These are phyloP conservation scores for Termitomyces titanicus DNA, from an alignment of 768 basidiomycete genomes.

Conservation along the genomic window DNA sequence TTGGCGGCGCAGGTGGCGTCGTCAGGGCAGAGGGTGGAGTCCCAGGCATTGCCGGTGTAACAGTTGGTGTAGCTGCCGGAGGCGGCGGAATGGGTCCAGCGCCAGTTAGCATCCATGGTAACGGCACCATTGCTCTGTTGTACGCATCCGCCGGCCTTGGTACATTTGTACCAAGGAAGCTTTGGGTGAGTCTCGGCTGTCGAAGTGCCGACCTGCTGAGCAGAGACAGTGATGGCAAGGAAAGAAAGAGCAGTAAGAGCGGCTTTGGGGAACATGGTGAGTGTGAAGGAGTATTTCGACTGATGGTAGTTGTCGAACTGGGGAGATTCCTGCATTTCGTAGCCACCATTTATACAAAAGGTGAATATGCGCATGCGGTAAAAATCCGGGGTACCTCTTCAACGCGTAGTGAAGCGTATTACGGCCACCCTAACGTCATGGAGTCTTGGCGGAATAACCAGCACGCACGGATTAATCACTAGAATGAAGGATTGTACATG, in stretches of 20 bases:
- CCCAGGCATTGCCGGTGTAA: slow-evolving; percentile 56
- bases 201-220: slow-evolving; percentile 50
- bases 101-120: slow-evolving; percentile 56
- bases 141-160: slow-evolving; percentile 35
- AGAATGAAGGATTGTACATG: too few relatives aligned
- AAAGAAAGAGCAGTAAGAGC: slow-evolving; percentile 36
- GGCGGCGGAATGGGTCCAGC: slow-evolving; percentile 42
- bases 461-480: too few relatives aligned
- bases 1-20: slow-evolving; percentile 37
- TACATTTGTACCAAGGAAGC: slow-evolving; percentile 44
- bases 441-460: background rate
- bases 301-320: background rate
- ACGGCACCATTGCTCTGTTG: slow-evolving; percentile 32
- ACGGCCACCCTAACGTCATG: slow-evolving; percentile 35
- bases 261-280: slow-evolving; percentile 34
- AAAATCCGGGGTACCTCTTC: slow-evolving; percentile 8
- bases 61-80: slow-evolving; percentile 33
- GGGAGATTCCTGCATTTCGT: background rate
- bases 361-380: background rate
- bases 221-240: slow-evolving; percentile 13
- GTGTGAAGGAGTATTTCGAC: background rate
- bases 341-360: background rate
- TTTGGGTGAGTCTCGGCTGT: slow-evolving; percentile 25
- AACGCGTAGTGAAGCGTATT: slow-evolving; percentile 32
- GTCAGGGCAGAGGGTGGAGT: slow-evolving; percentile 47